Evolutionary conservation across 495 filamentous ascomycete genomes (phyloP), one percentile per base, ranked within the genome.

Genomic region (Daldinia vernicosa): DNA sequence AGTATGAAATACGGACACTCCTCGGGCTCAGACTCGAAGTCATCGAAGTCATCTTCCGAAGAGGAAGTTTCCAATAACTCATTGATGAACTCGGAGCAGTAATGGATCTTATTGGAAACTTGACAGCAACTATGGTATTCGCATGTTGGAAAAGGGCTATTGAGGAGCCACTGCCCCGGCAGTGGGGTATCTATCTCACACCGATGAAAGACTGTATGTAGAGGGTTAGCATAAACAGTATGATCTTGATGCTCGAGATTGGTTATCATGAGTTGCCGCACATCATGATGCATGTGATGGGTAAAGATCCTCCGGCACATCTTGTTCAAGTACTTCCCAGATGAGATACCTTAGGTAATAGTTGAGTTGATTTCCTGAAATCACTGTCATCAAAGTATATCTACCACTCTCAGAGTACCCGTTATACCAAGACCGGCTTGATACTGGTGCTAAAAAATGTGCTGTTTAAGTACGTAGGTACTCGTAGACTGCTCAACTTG

Each of bases 201-300:
- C 6, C 32, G 37, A 64, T 77, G 75, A 47, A 17, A 60, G 0
- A 17, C 45, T 0, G 75, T 75, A 35, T 32, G 59, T 0, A 61
- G 63, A 9, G 73, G 65, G 62, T 77, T 75, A n/a, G 58, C 65
- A 53, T 67, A 70, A 22, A 72, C 5, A 26, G 24, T 0, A 1
- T 68, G 58, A 7, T 26, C 3, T 0, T 62, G 19, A 6, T 5
- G 6, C 4, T 12, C 4, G 0, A 66, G 30, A 26, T 69, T 52
- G 0, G 65, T 35, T 30, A 77, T 64, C 67, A 75, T 77, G 3
- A 68, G 70, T 1, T 28, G 27, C 0, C 70, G 70, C 19, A 77
- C 70, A 19, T 75, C 73, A 66, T 77, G 75, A 56, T 77, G 75
- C 75, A 77, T 77, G 6, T 39, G 12, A 19, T 77, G 75, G 8